A percentile compares a stretch with the other conserved stretches of the same genome.
These are phyloP conservation scores for Ottelia alismoides DNA, from an alignment of 106 monocot genomes.

Conservation along the genomic window DNA sequence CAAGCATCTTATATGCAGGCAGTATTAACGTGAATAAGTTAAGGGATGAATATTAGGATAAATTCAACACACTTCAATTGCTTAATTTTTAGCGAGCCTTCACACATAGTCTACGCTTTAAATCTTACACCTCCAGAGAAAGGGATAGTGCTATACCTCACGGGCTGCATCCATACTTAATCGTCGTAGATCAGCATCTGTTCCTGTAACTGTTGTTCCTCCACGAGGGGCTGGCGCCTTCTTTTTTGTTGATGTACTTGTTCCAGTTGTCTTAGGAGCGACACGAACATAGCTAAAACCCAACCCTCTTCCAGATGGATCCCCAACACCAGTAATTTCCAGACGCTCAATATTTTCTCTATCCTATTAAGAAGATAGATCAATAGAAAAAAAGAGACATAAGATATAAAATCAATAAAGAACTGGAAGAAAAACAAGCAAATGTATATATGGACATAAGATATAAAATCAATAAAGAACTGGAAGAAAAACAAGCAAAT, in stretches of 20 bases:
- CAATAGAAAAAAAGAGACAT: neutral
- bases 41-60: too few species aligned
- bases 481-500: neutral
- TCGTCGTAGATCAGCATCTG: slow-evolving; percentile 96
- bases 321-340: slow-evolving; percentile 98
- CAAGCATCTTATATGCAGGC: too few species aligned
- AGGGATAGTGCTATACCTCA: slow-evolving; percentile 59
- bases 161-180: slow-evolving; percentile 99
- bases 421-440: neutral
- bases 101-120: too few species aligned
- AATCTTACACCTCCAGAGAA: too few species aligned
- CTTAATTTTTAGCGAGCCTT: too few species aligned
- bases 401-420: neutral
- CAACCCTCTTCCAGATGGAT: slow-evolving; percentile 95
- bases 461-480: neutral
- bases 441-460: neutral
- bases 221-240: slow-evolving; percentile 61
- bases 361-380: slow-evolving; percentile 34
- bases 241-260: slow-evolving; percentile 68
- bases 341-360: slow-evolving; percentile 88
- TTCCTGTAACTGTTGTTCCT: slow-evolving; percentile 84
- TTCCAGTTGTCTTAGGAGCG: slow-evolving; percentile 59
- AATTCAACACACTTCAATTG: too few species aligned
- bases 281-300: slow-evolving; percentile 96
- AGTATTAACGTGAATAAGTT: too few species aligned